Conservation (phyloP, 2,329 filamentous ascomycete genomes). For the Arthrobotrys pseudoclavata region DNA sequence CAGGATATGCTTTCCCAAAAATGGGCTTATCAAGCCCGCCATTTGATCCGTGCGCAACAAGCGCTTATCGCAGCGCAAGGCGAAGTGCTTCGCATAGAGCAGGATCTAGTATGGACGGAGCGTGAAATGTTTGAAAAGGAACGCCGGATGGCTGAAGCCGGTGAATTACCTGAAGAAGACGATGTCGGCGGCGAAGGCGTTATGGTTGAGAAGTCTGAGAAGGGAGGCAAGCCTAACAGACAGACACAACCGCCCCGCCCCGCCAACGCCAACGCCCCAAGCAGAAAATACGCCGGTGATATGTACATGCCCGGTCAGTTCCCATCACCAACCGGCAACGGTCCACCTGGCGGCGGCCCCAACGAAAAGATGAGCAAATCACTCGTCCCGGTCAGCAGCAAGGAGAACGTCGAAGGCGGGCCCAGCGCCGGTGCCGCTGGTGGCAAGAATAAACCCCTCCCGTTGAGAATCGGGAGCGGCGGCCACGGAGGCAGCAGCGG, state of each 20-base stretch:
- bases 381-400: constrained; percentile 52
- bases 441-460: constrained; percentile 46
- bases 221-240: constrained; percentile 44
- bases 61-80: constrained; percentile 52
- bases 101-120: constrained; percentile 59
- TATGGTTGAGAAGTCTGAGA: constrained; percentile 56
- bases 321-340: constrained; percentile 48
- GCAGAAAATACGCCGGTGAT: constrained; percentile 48
- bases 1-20: constrained; percentile 58
- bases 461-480: constrained; percentile 41
- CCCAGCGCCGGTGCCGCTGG: constrained; percentile 26
- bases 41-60: constrained; percentile 57
- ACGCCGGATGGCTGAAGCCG: constrained; percentile 43
- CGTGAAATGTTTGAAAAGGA: constrained; percentile 60
- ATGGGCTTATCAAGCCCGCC: constrained; percentile 57
- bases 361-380: constrained; percentile 57
- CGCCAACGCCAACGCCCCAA: constrained; percentile 49
- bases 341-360: constrained; percentile 22
- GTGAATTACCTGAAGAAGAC: constrained; percentile 50
- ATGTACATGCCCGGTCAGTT: constrained; percentile 59
- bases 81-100: constrained; percentile 59
- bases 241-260: constrained; percentile 53
- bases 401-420: constrained; percentile 51
- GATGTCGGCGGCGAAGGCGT: constrained; percentile 54
- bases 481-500: constrained; percentile 40